Evolutionary conservation across 2,329 filamentous ascomycete species (phyloP).

Genomic region (Aspergillus novofumigatus): DNA sequence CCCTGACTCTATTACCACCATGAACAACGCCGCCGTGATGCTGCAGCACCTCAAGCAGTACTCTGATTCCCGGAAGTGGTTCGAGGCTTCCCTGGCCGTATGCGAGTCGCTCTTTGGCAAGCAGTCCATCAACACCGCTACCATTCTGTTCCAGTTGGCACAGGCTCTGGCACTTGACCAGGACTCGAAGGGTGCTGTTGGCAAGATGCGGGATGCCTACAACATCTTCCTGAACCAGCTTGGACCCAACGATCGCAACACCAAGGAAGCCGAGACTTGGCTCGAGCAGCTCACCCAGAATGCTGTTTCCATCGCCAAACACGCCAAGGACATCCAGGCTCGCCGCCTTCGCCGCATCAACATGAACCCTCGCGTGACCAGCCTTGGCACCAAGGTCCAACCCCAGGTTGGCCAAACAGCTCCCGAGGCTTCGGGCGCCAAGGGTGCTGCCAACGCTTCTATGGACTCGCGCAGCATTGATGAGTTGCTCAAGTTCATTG

Average conservation of each 20-base stretch:
- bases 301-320: conserved; percentile 89
- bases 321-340: conserved; percentile 79
- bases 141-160: conserved; percentile 92
- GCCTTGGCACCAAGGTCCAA: conserved; percentile 56
- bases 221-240: conserved; percentile 89
- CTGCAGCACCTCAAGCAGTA: conserved; percentile 92
- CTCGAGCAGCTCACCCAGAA: conserved; percentile 94
- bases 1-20: conserved; percentile 95
- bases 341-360: conserved; percentile 68
- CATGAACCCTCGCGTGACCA: conserved; percentile 58
- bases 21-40: conserved; percentile 99
- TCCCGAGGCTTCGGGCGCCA: conserved; percentile 44
- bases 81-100: conserved; percentile 83
- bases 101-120: conserved; percentile 88
- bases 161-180: conserved; percentile 94
- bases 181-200: conserved; percentile 86
- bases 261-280: conserved; percentile 96
- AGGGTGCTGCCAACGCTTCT: conserved; percentile 33
- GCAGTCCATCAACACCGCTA: conserved; percentile 87
- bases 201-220: conserved; percentile 92
- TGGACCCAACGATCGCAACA: conserved; percentile 89
- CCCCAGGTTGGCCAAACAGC: conserved; percentile 60
- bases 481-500: conserved; percentile 90
- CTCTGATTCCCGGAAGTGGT: conserved; percentile 92
- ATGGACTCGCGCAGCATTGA: conserved; percentile 83